Evolutionary conservation across 2,329 filamentous ascomycete species (phyloP), one percentile per base, ranked within the genome.

Genomic region (Didymella exigua): DNA sequence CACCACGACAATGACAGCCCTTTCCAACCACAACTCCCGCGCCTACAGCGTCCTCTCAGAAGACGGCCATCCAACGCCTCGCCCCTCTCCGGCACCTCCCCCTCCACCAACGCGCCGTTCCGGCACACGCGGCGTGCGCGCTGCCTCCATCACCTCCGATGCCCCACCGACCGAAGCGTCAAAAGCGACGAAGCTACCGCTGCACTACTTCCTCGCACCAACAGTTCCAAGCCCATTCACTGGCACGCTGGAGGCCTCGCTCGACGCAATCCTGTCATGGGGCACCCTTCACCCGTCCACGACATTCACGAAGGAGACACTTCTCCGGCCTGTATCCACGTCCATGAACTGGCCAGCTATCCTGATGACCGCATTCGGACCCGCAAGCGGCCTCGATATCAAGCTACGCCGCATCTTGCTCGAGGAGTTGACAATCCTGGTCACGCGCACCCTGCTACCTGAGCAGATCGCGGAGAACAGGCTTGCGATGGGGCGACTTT

Each of bases 381-480:
- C 9, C 2, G 1, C 21, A 1, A 48, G 37, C 13, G 26, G 21
- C 1, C 19, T 45, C 0, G n/a, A 27, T 0, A 14, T 16, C 14
- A 0, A 6, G 14, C 2, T n/a, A 16, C 1, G 41, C 45, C 0
- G 43, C 60, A 0, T 34, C 2, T n/a, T 71, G 1, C 34, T 65
- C 0, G 59, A 62, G 14, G 61, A 66, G 7, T 18, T 71, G 1
- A 23, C 72, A 4, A 65, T 69, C n/a, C 41, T 71, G 0, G 29
- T 66, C 7, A 68, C 65, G 3, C 59, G 70, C 1, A 66, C 56
- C 1, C 49, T 73, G 7, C 16, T 72, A 0, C 70, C 70, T 0
- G 62, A 71, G 43, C 66, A 68, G 21, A 67, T 73, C 1, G 49
- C 54, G 0, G 58, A 69, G 30, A 72, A 69, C 23, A 43, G 70